Base-by-base conservation (phyloP, 768 basidiomycete genomes). In the Suillus subalutaceus region DNA sequence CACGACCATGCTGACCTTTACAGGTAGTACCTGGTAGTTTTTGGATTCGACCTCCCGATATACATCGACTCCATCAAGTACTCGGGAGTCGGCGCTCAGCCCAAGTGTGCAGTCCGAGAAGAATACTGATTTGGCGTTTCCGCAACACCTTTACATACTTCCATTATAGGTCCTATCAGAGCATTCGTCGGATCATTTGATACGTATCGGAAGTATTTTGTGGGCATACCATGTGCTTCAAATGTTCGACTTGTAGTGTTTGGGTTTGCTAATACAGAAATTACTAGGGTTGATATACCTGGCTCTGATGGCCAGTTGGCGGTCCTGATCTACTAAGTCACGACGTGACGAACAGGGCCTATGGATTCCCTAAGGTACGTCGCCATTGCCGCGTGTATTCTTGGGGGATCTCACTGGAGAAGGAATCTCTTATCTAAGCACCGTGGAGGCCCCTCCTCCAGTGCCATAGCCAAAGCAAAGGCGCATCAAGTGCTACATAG, bases 221-320 rank as follows among this genome's bases (percentile, higher is more conserved):
- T 58, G 38, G n/a, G 23, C 15, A 16, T 16, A 58, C 23, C 57
- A 58, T 58, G 57, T 58, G 38, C 57, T 26, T 58, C 57, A 26
- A n/a, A 26, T 38, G 38, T 58, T 57, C 4, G 8, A 15, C 38
- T 58, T 58, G 38, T 40, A 26, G 38, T 40, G 6, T 37, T 58
- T 38, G 23, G 23, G 38, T 10, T 26, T 26, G 15, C 57, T 6
- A 26, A 26, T 13, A 57, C 7, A 37, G 37, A 23, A 38, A 37
- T 20, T 58, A 58, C 23, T 23, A 58, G 38, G 23, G 38, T 40
- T 26, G 23, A 40, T 58, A 40, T 58, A 40, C 57, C 3, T 15
- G 37, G 23, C 57, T 40, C 57, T 58, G 38, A 58, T 7, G 6
- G 23, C 23, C 15, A 40, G 38, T 58, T 40, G 57, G 16, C 5